Percentiles rank a stretch among this genome's conserved stretches.
Conservation (phyloP, 345 rosid genomes). For the Citrus sp. region DNA sequence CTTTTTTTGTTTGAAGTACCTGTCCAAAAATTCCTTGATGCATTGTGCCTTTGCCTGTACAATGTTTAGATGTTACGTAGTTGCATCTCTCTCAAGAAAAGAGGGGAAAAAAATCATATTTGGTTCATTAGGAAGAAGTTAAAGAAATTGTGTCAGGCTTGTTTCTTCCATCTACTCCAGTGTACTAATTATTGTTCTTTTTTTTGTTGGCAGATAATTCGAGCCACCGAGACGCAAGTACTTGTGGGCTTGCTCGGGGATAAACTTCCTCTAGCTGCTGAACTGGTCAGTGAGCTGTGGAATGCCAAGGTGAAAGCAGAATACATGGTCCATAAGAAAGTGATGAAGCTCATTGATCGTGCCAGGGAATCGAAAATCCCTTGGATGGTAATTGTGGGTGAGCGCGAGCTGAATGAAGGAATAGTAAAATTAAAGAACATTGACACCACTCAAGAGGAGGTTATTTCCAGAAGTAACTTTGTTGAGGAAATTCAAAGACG, state of each 20-base stretch:
- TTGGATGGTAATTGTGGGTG: conserved; percentile 70
- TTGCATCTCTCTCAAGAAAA: neutral
- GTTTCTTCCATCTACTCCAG: neutral
- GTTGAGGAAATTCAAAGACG: conserved; percentile 46
- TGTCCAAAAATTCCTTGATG: neutral
- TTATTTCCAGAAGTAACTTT: conserved; percentile 37
- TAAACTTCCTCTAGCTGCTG: conserved; percentile 50
- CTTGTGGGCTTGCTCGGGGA: conserved; percentile 62
- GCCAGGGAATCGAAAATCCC: conserved; percentile 50
- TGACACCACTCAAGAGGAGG: conserved; percentile 45
- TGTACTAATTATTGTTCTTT: neutral
- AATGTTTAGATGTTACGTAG: neutral
- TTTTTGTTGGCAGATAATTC: conserved; percentile 38
- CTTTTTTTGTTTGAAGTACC: neutral
- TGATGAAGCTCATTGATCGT: conserved; percentile 52
- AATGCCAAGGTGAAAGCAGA: conserved; percentile 61
- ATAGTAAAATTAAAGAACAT: conserved; percentile 60
- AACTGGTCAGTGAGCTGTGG: conserved; percentile 69
- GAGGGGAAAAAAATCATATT: neutral
- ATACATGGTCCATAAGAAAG: conserved; percentile 55
- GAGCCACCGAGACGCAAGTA: conserved; percentile 76
- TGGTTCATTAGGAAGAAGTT: neutral
- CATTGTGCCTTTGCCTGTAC: neutral
- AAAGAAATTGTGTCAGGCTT: too few species aligned
- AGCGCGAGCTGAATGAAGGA: conserved; percentile 53